Percentiles rank a stretch among this genome's conserved stretches.
phyloP scores from a whole-genome alignment of 306 rosid species.

The Oemleria cerasiformis region DNA sequence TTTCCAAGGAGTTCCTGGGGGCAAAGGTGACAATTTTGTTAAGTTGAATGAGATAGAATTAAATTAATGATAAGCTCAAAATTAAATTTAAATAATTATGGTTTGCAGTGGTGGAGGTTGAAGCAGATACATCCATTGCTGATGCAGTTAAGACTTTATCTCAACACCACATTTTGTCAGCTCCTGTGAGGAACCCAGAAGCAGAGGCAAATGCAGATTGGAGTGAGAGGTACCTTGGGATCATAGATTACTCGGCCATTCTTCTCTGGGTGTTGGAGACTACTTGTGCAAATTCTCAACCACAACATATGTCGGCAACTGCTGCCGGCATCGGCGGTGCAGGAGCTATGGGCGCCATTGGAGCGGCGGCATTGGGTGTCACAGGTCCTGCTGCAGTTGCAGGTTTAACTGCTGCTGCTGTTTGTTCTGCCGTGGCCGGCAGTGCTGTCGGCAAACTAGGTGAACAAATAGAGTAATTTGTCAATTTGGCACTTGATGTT shows the following conservation, averaged over 20 bases:
- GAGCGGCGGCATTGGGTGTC: constrained; percentile 75
- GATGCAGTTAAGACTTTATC: constrained; percentile 73
- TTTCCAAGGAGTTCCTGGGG: constrained; percentile 72
- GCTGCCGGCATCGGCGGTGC: constrained; percentile 72
- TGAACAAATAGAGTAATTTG: not conserved
- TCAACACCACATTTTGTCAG: constrained; percentile 69
- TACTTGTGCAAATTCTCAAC: constrained; percentile 56
- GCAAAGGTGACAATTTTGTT: constrained; percentile 47
- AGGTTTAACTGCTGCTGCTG: constrained; percentile 83
- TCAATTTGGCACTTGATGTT: not conserved
- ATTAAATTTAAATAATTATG: not conserved
- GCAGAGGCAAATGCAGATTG: constrained; percentile 51
- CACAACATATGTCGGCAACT: constrained; percentile 57
- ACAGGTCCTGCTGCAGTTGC: constrained; percentile 86
- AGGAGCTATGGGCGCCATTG: constrained; percentile 76
- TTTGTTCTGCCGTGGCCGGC: constrained; percentile 76
- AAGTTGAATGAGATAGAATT: too few species aligned
- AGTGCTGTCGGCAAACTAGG: constrained; percentile 17
- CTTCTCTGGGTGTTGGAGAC: constrained; percentile 86
- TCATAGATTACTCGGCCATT: constrained; percentile 75
- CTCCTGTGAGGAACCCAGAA: constrained; percentile 63
- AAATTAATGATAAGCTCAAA: too few species aligned
- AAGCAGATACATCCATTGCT: constrained; percentile 58
- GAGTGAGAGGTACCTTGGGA: constrained; percentile 77
- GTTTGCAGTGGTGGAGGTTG: constrained; percentile 70